These are phyloP conservation scores for Erucastrum elatum DNA, from an alignment of 345 rosid species.

Conservation along the genomic window DNA sequence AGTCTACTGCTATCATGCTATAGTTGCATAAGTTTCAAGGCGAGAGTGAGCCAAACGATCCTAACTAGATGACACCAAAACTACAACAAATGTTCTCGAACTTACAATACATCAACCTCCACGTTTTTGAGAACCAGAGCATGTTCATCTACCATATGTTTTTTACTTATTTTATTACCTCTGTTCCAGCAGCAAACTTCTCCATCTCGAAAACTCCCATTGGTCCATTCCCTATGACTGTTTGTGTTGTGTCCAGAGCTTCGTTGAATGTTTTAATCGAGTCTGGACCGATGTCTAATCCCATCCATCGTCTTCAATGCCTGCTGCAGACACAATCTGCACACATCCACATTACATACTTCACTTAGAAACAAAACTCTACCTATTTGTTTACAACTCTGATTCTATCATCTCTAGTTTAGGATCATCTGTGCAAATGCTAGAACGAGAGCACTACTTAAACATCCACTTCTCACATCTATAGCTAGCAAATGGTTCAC, in stretches of 20 bases:
- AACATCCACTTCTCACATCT: too few species aligned
- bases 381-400: background rate
- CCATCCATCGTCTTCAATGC: slow-evolving; percentile 93
- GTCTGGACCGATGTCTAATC: slow-evolving; percentile 90
- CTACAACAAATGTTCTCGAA: too few species aligned
- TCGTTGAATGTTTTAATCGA: slow-evolving; percentile 65
- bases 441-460: background rate
- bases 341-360: slow-evolving; percentile 14
- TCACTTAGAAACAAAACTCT: slow-evolving; percentile 7
- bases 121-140: too few species aligned
- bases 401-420: slow-evolving; percentile 1
- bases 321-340: slow-evolving; percentile 74
- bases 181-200: slow-evolving; percentile 87
- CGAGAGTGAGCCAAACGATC: too few species aligned
- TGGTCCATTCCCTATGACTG: slow-evolving; percentile 94
- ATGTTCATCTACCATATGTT: background rate
- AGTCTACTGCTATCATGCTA: too few species aligned
- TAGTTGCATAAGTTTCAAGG: too few species aligned
- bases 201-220: slow-evolving; percentile 97
- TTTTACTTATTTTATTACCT: slow-evolving; percentile 43
- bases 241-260: slow-evolving; percentile 69
- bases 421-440: background rate
- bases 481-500: too few species aligned
- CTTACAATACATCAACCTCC: too few species aligned
- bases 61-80: too few species aligned